Percentiles rank a stretch among this genome's conserved stretches.
phyloP scores from a whole-genome alignment of 177 flowering plant genomes.

The Vitis hybrid region DNA sequence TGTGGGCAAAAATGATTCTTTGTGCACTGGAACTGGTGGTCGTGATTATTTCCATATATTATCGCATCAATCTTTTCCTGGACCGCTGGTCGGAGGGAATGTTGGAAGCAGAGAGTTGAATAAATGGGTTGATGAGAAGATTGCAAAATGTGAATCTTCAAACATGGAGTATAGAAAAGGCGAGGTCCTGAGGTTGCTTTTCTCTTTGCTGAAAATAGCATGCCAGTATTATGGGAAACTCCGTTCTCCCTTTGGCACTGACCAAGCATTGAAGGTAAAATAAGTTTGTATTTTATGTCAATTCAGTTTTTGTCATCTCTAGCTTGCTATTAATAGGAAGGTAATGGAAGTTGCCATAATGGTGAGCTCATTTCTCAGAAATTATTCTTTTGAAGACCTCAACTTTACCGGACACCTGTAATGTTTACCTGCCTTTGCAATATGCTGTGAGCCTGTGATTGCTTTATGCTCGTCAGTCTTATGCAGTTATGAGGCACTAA shows the following conservation, averaged over 20 bases:
- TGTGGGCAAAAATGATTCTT: too few relatives aligned
- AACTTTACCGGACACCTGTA: too few relatives aligned
- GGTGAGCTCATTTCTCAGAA: too few relatives aligned
- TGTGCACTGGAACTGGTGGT: slow-evolving; percentile 23
- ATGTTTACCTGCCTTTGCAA: not conserved
- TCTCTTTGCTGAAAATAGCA: slow-evolving; percentile 81
- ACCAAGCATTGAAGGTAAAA: slow-evolving; percentile 54
- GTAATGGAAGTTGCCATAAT: too few relatives aligned
- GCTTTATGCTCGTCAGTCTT: not conserved
- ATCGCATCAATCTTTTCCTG: slow-evolving; percentile 75
- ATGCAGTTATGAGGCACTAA: not conserved
- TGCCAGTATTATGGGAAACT: slow-evolving; percentile 95
- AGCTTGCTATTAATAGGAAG: too few relatives aligned
- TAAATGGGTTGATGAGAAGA: slow-evolving; percentile 95
- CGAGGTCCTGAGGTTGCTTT: slow-evolving; percentile 63
- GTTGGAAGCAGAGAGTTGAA: slow-evolving; percentile 75
- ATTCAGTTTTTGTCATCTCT: not conserved
- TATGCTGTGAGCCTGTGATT: not conserved
- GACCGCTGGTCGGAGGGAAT: slow-evolving; percentile 85
- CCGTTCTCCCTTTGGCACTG: slow-evolving; percentile 89
- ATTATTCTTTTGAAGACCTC: too few relatives aligned
- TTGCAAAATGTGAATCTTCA: slow-evolving; percentile 51
- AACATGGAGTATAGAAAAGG: slow-evolving; percentile 49
- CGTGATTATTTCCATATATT: slow-evolving; percentile 58
- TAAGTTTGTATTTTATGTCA: not conserved